Evolutionary conservation across 2,329 filamentous ascomycete genomes (phyloP).

Genomic region (Hymenoscyphus albidus): DNA sequence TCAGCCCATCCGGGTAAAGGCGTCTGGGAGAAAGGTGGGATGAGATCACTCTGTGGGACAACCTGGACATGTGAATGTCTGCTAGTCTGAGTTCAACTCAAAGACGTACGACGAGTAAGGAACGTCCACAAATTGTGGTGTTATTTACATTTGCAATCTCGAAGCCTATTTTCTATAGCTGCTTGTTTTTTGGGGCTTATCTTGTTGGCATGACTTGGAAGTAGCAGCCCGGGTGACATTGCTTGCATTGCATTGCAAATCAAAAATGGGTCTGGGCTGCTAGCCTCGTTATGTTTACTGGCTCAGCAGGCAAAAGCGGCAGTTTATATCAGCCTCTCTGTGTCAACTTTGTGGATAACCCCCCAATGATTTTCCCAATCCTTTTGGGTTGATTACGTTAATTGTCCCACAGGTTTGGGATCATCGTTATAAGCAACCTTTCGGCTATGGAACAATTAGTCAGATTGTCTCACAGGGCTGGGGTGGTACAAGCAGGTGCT

Average conservation of each 20-base stretch:
- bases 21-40: not conserved
- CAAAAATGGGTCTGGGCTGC: not conserved
- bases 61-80: not conserved
- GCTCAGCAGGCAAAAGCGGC: not conserved
- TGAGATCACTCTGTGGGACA: not conserved
- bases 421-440: not conserved
- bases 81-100: not conserved
- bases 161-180: not conserved
- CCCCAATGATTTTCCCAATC: not conserved
- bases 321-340: not conserved
- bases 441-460: not conserved
- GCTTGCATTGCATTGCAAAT: constrained; percentile 3
- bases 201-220: not conserved
- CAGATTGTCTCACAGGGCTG: not conserved
- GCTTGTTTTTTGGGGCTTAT: not conserved
- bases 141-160: not conserved
- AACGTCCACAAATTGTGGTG: not conserved
- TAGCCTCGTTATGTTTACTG: not conserved
- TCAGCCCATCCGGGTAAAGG: not conserved
- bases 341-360: not conserved
- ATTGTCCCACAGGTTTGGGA: not conserved
- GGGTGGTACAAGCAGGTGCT: not conserved
- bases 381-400: not conserved
- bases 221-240: not conserved
- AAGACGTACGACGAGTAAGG: not conserved